Evolutionary conservation across 2,329 filamentous ascomycete species (phyloP), one percentile per base, ranked within the genome.

Genomic region (Fusarium brachygibbosum): DNA sequence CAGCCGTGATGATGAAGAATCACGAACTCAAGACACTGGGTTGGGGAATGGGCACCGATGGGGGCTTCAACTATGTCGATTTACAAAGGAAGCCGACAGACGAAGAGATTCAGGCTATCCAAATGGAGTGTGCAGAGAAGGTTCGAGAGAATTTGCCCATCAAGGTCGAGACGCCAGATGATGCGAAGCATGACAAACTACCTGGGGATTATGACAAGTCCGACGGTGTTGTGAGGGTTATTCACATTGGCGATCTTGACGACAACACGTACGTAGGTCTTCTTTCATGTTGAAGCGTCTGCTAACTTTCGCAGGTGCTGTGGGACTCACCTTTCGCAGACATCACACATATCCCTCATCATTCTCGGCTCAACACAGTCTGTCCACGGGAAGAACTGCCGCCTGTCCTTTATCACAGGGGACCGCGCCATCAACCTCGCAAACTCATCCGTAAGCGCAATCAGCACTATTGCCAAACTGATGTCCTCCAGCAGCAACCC

Each of bases 301-400:
- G 25, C 60, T 65, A 4, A 64, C 21, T 4, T 13, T 8, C 0
- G 1, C 5, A 77, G 76, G 12, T 78, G 76, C 45, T 78, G 76
- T 5, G 76, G 76, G 5, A 78, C 76, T 5, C 76, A 78, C 17
- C 65, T 78, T 0, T 65, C 71, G 0, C 75, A 77, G 40, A 78
- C 76, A 3, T 78, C 76, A 0, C 76, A 78, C 44, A 71, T 78
- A 8, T 67, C 69, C 1, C 75, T 78, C 14, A 68, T 78, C 16
- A 58, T 78, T 0, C 57, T 78, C 4, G 74, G 75, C 3, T 66
- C 71, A 11, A 75, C 71, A 2, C 75, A 78, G 13, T 68, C 73
- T 1, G 73, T 78, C 1, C 76, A 77, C 5, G 74, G 75, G 0
- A 78, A 74, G n/a, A 77, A 77, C 48, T 76, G 69, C 3, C 76